Base-by-base conservation (phyloP, 2,329 filamentous ascomycete species). In the Ascochyta pisi region DNA sequence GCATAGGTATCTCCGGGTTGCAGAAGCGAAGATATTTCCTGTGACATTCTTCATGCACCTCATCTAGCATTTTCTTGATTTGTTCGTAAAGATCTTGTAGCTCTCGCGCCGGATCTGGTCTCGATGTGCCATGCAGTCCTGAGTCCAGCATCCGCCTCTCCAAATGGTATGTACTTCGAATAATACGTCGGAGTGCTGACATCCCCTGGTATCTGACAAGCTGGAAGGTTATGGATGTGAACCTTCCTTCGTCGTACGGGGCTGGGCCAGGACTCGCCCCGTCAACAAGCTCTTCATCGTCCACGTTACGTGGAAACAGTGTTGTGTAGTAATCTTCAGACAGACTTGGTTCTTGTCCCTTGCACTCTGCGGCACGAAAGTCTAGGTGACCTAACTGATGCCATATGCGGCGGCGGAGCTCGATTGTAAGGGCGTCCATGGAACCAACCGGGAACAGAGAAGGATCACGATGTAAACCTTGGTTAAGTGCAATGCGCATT, bases 261-360 rank as follows among this genome's bases (percentile, higher is more conserved):
- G 57, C 57, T n/a, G 58, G 56, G 4, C 68, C 70, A 7, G 66
- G 71, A 47, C 66, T 74, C 7, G 62, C 66, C 19, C 74, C 74
- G 35, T 76, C 73, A n/a, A 74, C 34, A 7, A 77, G 67, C 24
- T 76, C 73, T 26, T 75, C 72, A 19, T 77, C 74, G n/a, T 74
- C 69, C 6, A 77, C 67, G 46, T 77, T 77, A 6, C 73, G 66
- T 12, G 74, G 74, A 7, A 75, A 50, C 9, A 75, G 40, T 4
- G 74, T 75, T 10, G 74, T 77, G 47, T 75, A 77, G 41, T 73
- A 71, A 23, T 76, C 74, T 33, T 75, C 73, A 7, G 66, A 65
- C 27, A 77, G 66, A 40, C 66, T 70, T 7, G 74, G 73, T 41
- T 77, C 74, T 51, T 76, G 74, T 2, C 74, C 74, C 58, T 75